Conservation (phyloP, 164 flowering plant species). For the Vitis cinerea region DNA sequence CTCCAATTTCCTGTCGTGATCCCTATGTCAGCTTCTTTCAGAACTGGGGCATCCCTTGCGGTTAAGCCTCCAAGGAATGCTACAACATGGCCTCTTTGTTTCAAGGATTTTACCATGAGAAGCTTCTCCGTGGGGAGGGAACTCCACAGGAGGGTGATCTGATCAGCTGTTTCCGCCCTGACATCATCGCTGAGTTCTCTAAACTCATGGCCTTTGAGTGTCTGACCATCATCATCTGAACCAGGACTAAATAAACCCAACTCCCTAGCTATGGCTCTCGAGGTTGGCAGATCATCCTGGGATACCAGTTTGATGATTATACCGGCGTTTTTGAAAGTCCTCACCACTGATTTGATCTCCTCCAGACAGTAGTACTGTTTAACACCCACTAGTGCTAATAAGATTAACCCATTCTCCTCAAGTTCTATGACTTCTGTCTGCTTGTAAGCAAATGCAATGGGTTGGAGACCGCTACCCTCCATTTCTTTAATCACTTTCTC, state of each 20-base stretch:
- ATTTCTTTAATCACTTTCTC: slow-evolving; percentile 7
- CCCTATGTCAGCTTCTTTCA: slow-evolving; percentile 30
- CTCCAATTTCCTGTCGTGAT: slow-evolving; percentile 8
- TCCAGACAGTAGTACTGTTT: slow-evolving; percentile 4
- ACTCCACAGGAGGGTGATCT: slow-evolving; percentile 15
- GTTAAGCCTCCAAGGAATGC: slow-evolving; percentile 17
- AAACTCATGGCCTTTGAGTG: slow-evolving; percentile 14
- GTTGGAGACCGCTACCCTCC: slow-evolving; percentile 3
- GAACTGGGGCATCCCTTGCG: slow-evolving; percentile 18
- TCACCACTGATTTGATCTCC: slow-evolving; percentile 4
- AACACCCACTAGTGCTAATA: slow-evolving; percentile 23
- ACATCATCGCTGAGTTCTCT: background rate
- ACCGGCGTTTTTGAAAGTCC: slow-evolving; percentile 11
- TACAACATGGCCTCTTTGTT: slow-evolving; percentile 20
- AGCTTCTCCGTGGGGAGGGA: slow-evolving; percentile 15
- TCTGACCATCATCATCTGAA: background rate
- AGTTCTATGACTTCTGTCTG: background rate
- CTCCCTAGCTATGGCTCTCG: slow-evolving; percentile 3
- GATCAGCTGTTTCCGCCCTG: slow-evolving; percentile 11
- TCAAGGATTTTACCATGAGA: slow-evolving; percentile 15
- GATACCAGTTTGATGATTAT: slow-evolving; percentile 22
- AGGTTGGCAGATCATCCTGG: slow-evolving; percentile 14
- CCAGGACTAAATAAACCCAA: slow-evolving; percentile 5
- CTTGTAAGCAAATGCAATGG: slow-evolving; percentile 24
- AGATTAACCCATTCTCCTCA: slow-evolving; percentile 14